Evolutionary conservation across 768 basidiomycete species (phyloP).

Genomic region (Piloderma croceum): DNA sequence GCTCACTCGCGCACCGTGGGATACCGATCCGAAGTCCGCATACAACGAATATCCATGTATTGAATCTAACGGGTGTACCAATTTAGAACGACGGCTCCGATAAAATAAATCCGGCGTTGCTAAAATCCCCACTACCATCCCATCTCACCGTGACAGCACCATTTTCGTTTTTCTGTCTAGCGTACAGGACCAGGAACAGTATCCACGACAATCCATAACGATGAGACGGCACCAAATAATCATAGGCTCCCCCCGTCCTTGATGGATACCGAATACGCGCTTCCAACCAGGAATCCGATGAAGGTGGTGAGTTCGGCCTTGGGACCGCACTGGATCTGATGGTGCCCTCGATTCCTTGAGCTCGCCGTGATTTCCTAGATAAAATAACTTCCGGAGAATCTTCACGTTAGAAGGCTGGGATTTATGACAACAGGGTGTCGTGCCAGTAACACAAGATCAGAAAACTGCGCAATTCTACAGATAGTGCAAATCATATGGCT

Average conservation of each 20-base stretch:
- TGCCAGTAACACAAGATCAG: slow-evolving; percentile 51
- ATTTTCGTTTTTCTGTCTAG: too few relatives aligned
- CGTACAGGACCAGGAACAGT: slow-evolving; percentile 79
- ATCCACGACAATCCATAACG: slow-evolving; percentile 45
- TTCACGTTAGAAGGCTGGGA: too few relatives aligned
- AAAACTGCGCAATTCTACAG: slow-evolving; percentile 66
- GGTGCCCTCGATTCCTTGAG: slow-evolving; percentile 70
- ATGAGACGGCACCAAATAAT: too few relatives aligned
- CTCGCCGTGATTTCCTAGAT: slow-evolving; percentile 71
- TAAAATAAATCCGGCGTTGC: too few relatives aligned
- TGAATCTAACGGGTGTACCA: too few relatives aligned
- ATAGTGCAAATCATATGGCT: too few relatives aligned
- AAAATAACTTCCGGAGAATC: slow-evolving; percentile 57
- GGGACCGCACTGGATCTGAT: slow-evolving; percentile 54
- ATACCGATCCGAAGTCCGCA: too few relatives aligned
- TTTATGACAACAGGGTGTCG: too few relatives aligned
- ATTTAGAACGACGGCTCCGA: too few relatives aligned
- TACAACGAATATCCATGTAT: too few relatives aligned
- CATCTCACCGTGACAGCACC: slow-evolving; percentile 72
- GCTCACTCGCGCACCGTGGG: too few relatives aligned
- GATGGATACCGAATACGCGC: slow-evolving; percentile 83
- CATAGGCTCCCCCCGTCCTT: slow-evolving; percentile 78
- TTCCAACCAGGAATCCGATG: slow-evolving; percentile 71
- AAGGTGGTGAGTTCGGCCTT: slow-evolving; percentile 80
- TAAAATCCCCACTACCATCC: slow-evolving; percentile 86